These are phyloP conservation scores for Monosporozyma siamensis DNA, from an alignment of 805 yeast species.

Conservation along the genomic window DNA sequence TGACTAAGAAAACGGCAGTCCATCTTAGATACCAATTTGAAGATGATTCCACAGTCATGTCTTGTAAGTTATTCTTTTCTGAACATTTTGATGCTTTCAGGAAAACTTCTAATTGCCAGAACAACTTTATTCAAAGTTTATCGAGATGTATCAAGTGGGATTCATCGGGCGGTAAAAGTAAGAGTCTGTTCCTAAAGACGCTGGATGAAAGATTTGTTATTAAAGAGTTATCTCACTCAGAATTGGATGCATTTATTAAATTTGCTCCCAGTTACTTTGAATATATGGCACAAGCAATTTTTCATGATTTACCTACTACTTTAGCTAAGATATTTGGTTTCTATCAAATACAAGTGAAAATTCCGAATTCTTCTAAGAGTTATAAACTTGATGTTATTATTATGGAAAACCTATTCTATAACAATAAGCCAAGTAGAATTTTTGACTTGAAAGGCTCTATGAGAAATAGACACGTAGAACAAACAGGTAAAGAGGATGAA, in stretches of 20 bases:
- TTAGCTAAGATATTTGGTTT: slow-evolving; percentile 92
- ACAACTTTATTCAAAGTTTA: slow-evolving; percentile 74
- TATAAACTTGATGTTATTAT: slow-evolving; percentile 84
- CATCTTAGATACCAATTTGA: slow-evolving; percentile 89
- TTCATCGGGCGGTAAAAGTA: slow-evolving; percentile 93
- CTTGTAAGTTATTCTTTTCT: slow-evolving; percentile 90
- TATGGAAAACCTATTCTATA: slow-evolving; percentile 91
- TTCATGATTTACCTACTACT: slow-evolving; percentile 91
- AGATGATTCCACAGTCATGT: slow-evolving; percentile 71
- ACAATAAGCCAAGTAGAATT: slow-evolving; percentile 69
- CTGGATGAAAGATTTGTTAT: slow-evolving; percentile 82
- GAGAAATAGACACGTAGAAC: slow-evolving; percentile 94
- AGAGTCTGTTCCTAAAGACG: slow-evolving; percentile 88
- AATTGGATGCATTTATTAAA: slow-evolving; percentile 84
- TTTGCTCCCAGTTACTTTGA: slow-evolving; percentile 96
- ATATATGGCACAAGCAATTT: slow-evolving; percentile 89
- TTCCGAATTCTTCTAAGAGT: slow-evolving; percentile 53
- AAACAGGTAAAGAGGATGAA: slow-evolving; percentile 91
- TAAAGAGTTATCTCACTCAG: slow-evolving; percentile 80
- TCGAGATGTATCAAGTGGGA: slow-evolving; percentile 95
- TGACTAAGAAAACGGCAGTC: slow-evolving; percentile 76
- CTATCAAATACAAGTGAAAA: slow-evolving; percentile 84
- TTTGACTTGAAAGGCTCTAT: slow-evolving; percentile 96
- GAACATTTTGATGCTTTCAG: slow-evolving; percentile 96
- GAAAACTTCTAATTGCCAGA: slow-evolving; percentile 67